Evolutionary conservation across 352 stramenopile genomes (phyloP).

Genomic region (Thalassiosira gravida): DNA sequence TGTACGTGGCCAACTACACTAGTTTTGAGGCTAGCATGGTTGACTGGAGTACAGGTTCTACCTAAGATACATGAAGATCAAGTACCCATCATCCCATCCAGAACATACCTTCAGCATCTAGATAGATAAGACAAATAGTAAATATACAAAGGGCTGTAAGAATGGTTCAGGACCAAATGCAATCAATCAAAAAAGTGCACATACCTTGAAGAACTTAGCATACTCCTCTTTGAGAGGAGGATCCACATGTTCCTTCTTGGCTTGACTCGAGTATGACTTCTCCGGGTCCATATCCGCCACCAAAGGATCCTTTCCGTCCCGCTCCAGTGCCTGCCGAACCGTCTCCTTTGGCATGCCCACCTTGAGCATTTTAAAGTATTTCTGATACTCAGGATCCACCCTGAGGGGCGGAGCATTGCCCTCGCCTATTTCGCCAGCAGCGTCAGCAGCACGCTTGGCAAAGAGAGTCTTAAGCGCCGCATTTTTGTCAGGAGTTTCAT

Average conservation of each 20-base stretch:
- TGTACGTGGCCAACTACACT: conserved; percentile 64
- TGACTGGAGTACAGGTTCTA: too few species aligned
- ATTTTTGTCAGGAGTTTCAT: too few species aligned
- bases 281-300: conserved; percentile 83
- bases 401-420: conserved; percentile 46
- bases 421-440: conserved; percentile 8
- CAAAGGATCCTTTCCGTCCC: conserved; percentile 78
- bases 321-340: conserved; percentile 91
- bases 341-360: conserved; percentile 86
- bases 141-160: too few species aligned
- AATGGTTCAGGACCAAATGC: too few species aligned
- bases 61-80: too few species aligned
- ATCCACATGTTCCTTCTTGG: conserved; percentile 5
- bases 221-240: conserved; percentile 67
- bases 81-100: too few species aligned
- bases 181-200: too few species aligned
- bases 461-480: conserved; percentile 48
- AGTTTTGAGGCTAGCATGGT: conserved; percentile 89
- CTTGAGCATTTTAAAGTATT: conserved; percentile 1
- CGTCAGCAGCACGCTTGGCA: conserved; percentile 25
- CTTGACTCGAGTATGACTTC: conserved; percentile 54
- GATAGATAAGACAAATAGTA: too few species aligned
- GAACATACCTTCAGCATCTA: too few species aligned
- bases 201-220: conserved; percentile 89
- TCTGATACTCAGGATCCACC: conserved; percentile 86